Percentiles rank a stretch among this genome's conserved stretches.
Evolutionary conservation across 2,329 filamentous ascomycete species (phyloP).

Genomic region (Grosmannia penicillata): DNA sequence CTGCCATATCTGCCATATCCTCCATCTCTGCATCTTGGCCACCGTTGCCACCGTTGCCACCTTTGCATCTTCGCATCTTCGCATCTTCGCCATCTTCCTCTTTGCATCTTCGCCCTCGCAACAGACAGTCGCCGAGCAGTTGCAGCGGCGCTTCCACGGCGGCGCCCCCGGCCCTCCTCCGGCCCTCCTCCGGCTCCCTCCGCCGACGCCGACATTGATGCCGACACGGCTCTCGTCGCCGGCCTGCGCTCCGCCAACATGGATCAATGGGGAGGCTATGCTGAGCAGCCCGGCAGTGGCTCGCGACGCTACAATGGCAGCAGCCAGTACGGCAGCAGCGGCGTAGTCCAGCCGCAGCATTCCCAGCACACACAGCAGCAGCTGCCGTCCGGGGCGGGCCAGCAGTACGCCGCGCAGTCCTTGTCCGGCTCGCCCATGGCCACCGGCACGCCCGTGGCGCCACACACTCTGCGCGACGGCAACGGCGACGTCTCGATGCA

Average conservation of each 20-base stretch:
- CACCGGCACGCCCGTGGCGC: slow-evolving; percentile 24
- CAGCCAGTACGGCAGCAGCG: slow-evolving; percentile 14
- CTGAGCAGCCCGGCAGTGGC: slow-evolving; percentile 45
- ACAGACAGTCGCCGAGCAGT: background rate
- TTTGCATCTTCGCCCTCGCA: background rate
- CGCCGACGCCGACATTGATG: background rate
- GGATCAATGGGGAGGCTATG: slow-evolving; percentile 55
- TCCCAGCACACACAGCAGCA: slow-evolving; percentile 12
- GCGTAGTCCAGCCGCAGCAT: slow-evolving; percentile 11
- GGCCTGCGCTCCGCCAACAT: slow-evolving; percentile 18
- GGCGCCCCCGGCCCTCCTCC: background rate
- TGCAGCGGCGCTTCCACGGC: background rate
- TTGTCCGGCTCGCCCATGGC: slow-evolving; percentile 41
- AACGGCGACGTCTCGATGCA: slow-evolving; percentile 77
- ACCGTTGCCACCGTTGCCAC: no score
- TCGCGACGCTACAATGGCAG: slow-evolving; percentile 47
- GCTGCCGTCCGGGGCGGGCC: slow-evolving; percentile 13
- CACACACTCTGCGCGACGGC: slow-evolving; percentile 50
- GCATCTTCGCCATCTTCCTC: background rate
- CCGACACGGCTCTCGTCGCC: background rate
- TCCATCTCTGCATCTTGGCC: no score
- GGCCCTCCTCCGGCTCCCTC: background rate
- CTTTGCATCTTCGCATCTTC: no score
- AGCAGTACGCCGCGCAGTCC: slow-evolving; percentile 15
- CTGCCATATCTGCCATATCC: no score